Evolutionary conservation across 2,329 filamentous ascomycete species (phyloP).

Genomic region (Epichloe baconii): DNA sequence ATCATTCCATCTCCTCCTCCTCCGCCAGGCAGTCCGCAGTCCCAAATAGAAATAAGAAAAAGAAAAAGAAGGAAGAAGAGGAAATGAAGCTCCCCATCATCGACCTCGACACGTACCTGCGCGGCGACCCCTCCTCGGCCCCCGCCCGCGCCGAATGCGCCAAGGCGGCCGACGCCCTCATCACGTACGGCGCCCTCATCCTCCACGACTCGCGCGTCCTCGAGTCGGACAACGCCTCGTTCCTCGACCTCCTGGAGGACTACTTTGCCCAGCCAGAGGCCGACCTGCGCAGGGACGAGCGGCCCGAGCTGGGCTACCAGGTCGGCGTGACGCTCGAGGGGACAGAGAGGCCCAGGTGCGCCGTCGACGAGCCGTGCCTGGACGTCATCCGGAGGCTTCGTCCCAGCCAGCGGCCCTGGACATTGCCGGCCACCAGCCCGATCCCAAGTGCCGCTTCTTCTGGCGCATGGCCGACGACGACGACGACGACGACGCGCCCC

Average conservation of each 20-base stretch:
- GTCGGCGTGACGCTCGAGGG: constrained; percentile 50
- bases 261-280: constrained; percentile 46
- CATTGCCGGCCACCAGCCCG: constrained; percentile 40
- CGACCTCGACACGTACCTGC: constrained; percentile 44
- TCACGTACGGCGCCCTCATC: constrained; percentile 46
- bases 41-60: too few relatives aligned
- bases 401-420: constrained; percentile 45
- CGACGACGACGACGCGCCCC: constrained; percentile 9
- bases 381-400: constrained; percentile 41
- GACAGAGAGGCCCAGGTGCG: constrained; percentile 51
- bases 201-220: constrained; percentile 47
- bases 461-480: constrained; percentile 36
- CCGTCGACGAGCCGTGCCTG: constrained; percentile 47
- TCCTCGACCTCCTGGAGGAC: constrained; percentile 50
- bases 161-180: constrained; percentile 41
- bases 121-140: constrained; percentile 27
- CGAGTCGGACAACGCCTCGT: constrained; percentile 39
- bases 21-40: too few relatives aligned
- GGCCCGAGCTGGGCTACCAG: constrained; percentile 46
- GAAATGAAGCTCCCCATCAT: constrained; percentile 43
- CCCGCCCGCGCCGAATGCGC: constrained; percentile 37
- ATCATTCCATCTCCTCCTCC: too few relatives aligned
- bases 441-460: constrained; percentile 52
- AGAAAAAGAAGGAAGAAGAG: too few relatives aligned
- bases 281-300: constrained; percentile 35